These are phyloP conservation scores for Mycena pura DNA, from an alignment of 768 basidiomycete genomes.

Conservation along the genomic window DNA sequence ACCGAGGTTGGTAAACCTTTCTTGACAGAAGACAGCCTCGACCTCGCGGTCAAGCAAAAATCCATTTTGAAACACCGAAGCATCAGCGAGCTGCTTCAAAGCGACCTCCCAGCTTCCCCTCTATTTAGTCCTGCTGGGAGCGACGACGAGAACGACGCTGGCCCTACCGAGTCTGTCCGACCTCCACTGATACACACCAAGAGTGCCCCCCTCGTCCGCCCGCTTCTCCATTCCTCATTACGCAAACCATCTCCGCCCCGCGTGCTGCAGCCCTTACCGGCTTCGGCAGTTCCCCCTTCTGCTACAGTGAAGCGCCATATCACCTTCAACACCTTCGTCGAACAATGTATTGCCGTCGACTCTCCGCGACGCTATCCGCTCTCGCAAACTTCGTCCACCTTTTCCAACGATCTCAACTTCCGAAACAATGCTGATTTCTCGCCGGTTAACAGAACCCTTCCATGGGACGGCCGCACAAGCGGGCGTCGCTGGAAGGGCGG, in stretches of 20 bases:
- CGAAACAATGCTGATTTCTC: too few relatives aligned
- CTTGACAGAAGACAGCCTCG: conserved; percentile 57
- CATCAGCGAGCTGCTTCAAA: conserved; percentile 86
- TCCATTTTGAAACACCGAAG: conserved; percentile 97
- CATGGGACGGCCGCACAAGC: conserved; percentile 26
- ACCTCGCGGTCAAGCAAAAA: conserved; percentile 61
- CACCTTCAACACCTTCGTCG: conserved; percentile 97
- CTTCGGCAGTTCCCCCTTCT: conserved; percentile 1
- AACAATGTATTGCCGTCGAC: conserved; percentile 93
- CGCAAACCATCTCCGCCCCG: conserved; percentile 79
- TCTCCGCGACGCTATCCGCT: conserved; percentile 52
- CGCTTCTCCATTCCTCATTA: conserved; percentile 53
- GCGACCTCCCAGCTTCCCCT: conserved; percentile 69
- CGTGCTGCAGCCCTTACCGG: conserved; percentile 45
- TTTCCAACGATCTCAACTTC: background rate
- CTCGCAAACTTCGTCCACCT: conserved; percentile 7
- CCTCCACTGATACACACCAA: conserved; percentile 81
- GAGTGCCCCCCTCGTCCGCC: conserved; percentile 83
- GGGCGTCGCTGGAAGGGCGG: conserved; percentile 30
- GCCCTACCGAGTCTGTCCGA: conserved; percentile 42
- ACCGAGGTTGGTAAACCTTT: conserved; percentile 46
- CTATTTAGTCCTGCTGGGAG: conserved; percentile 66
- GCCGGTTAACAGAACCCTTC: too few relatives aligned
- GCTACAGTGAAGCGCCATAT: conserved; percentile 82
- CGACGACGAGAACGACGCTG: conserved; percentile 53